Conservation (phyloP, 2,329 filamentous ascomycete genomes). For the Paraconiothyrium brasiliense region DNA sequence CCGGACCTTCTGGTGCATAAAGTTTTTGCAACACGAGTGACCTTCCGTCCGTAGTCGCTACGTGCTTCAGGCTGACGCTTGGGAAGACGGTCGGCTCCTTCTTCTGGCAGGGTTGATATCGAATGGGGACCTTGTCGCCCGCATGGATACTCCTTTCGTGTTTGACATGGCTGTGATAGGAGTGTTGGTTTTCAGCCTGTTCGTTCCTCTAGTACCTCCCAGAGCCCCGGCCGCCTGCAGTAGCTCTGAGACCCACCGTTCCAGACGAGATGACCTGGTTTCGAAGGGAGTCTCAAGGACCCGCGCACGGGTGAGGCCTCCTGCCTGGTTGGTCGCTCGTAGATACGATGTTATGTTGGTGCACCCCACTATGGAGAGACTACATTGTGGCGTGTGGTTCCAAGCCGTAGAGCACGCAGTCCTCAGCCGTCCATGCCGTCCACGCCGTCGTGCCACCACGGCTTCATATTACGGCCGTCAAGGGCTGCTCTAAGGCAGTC, state of each 20-base stretch:
- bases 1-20: slow-evolving; percentile 4
- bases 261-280: slow-evolving; percentile 11
- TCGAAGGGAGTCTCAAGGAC: slow-evolving; percentile 1
- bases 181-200: slow-evolving; percentile 3
- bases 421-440: not conserved
- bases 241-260: slow-evolving; percentile 8
- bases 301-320: not conserved
- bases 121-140: not conserved
- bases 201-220: slow-evolving; percentile 5
- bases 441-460: slow-evolving; percentile 1
- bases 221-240: slow-evolving; percentile 1
- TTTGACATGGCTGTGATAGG: slow-evolving; percentile 9
- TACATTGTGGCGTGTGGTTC: not conserved
- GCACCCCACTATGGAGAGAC: slow-evolving; percentile 8
- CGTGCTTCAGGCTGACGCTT: not conserved
- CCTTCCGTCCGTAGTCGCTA: not conserved
- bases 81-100: not conserved
- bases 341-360: not conserved
- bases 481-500: not conserved
- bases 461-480: not conserved
- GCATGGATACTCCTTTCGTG: slow-evolving; percentile 13
- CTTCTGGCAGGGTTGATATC: not conserved
- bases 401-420: not conserved
- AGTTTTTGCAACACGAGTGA: slow-evolving; percentile 6
- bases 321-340: not conserved